Evolutionary conservation across 768 basidiomycete species (phyloP).

Genomic region (Tylopilus sp.): DNA sequence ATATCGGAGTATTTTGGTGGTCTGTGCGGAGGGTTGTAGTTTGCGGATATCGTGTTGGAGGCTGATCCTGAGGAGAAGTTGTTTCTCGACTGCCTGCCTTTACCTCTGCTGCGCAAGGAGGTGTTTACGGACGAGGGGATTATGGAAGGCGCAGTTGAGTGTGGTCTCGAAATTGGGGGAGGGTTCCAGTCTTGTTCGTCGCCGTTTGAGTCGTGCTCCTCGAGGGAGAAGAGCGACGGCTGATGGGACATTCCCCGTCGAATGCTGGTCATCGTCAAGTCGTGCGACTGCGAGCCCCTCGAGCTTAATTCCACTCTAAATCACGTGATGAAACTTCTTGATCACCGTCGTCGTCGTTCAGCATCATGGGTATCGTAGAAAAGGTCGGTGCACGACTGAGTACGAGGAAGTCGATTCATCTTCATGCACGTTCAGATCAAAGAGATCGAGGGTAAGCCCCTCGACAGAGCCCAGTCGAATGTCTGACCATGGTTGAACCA

Average conservation of each 20-base stretch:
- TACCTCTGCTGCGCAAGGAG: constrained; percentile 30
- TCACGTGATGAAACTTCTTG: constrained; percentile 10
- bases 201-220: constrained; percentile 48
- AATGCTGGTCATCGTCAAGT: constrained; percentile 18
- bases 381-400: constrained; percentile 52
- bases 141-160: constrained; percentile 20
- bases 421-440: constrained; percentile 62
- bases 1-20: constrained; percentile 52
- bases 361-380: constrained; percentile 88
- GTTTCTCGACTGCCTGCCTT: constrained; percentile 29
- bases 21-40: constrained; percentile 29
- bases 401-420: not conserved
- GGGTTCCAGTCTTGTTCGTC: constrained; percentile 47
- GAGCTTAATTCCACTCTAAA: not conserved
- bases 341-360: not conserved
- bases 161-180: constrained; percentile 29
- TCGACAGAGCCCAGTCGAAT: not conserved
- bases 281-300: not conserved
- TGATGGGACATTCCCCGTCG: constrained; percentile 42
- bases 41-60: constrained; percentile 27
- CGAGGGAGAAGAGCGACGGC: constrained; percentile 66
- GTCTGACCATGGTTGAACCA: constrained; percentile 10
- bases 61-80: constrained; percentile 28
- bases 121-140: constrained; percentile 30
- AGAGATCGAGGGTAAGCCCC: constrained; percentile 83